Evolutionary conservation across 768 basidiomycete species (phyloP), one percentile per base, ranked within the genome.

Genomic region (Lactifluus pinguis): DNA sequence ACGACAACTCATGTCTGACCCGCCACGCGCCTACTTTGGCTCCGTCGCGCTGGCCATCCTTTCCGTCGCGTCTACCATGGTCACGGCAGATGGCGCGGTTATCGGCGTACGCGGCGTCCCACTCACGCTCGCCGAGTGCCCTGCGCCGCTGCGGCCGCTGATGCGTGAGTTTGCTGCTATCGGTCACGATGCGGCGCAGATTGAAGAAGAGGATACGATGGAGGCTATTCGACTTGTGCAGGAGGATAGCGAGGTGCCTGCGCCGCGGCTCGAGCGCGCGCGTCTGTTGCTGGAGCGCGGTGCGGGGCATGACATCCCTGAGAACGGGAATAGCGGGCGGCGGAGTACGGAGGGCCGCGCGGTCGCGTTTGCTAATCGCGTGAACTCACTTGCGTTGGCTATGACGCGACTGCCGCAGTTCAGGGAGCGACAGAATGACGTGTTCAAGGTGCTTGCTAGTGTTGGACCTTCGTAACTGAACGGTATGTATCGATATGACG

Each of bases 1-100:
- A 3, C 59, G 67, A 0, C 77, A 87, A 10, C 79, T 92, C 58
- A 73, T 73, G n/a, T 66, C 68, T 14, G 89, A 92, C 67, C 83
- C 83, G 0, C 73, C 85, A 0, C 79, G 87, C 19, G 91, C 89
- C 0, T 92, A 92, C 75, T 94, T 89, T 68, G 84, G 86, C 15
- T 77, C 84, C 0, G 88, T 92, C 50, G 79, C 86, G 1, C 72
- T 83, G 51, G 88, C 92, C 53, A 82, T 93, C 57, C 77, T 92
- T 32, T 79, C 84, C 59, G 83, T 91, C 52, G 77, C 86, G 4
- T 76, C 74, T 4, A 75, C 25, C 32, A 6, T 79, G 0, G 70
- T 84, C 0, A 77, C 79, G 0, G 70, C 75, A 0, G 78, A 80
- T 2, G 83, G 81, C 3, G 70, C 76, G 0, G 75, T 88, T 3